Conservation (phyloP, 768 basidiomycete genomes). For the Trametes elegans region DNA sequence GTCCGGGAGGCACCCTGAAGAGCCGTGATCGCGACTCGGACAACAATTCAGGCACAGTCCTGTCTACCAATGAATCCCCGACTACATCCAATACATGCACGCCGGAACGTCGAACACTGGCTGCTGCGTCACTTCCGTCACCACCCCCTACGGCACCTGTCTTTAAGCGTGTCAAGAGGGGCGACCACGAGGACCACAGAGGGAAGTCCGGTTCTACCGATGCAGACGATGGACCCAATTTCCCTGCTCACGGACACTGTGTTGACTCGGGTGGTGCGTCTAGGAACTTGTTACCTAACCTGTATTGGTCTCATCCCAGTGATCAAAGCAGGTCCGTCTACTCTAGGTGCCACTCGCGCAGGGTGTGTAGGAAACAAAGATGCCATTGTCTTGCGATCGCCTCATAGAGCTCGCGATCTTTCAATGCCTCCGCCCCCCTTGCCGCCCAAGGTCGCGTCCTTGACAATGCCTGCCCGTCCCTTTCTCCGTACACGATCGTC, state of each 20-base stretch:
- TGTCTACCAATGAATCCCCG: background rate
- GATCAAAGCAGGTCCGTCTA: background rate
- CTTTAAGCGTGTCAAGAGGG: background rate
- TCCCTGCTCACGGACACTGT: too few relatives aligned
- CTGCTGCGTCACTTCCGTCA: conserved; percentile 6
- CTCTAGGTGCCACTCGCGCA: background rate
- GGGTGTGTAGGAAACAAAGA: background rate
- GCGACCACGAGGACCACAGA: background rate
- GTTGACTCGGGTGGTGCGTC: too few relatives aligned
- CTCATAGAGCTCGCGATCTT: background rate
- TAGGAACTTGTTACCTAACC: too few relatives aligned
- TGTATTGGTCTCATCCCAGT: background rate
- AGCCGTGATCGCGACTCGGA: too few relatives aligned
- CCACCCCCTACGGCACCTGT: conserved; percentile 6
- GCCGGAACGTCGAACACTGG: background rate
- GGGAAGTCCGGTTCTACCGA: too few relatives aligned
- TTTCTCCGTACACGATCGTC: background rate
- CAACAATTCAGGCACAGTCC: background rate
- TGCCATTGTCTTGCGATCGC: background rate
- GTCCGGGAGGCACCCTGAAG: too few relatives aligned
- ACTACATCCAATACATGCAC: background rate
- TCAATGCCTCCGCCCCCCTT: conserved; percentile 9
- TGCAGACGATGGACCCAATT: background rate
- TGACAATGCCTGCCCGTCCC: background rate
- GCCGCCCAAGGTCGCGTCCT: background rate